Base-by-base conservation (phyloP, 768 basidiomycete species). In the Rhodocollybia butyracea region DNA sequence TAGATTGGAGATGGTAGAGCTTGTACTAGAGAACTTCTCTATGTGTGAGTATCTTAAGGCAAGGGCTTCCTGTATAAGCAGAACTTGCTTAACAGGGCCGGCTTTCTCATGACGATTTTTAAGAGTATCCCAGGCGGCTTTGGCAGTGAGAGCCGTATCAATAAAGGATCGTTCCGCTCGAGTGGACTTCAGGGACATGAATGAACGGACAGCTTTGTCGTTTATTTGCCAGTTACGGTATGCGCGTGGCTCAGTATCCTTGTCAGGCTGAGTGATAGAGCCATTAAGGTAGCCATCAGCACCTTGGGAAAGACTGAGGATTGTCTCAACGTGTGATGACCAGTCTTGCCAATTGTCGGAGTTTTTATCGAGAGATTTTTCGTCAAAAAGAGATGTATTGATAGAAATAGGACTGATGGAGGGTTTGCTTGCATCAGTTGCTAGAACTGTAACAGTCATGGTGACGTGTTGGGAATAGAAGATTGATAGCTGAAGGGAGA, bases 31-130 rank as follows among this genome's bases (percentile, higher is more conserved):
- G 24, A 64, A 51, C 0, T 32, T 36, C 13, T 54, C 57, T 12
- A 15, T 22, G 2, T 39, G 30, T 0, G 38, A 34, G 27, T 58
- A 63, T 11, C 48, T 40, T 5, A 62, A 46, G 3, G 24, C 19
- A 11, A 64, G 42, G 2, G 57, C 54, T 6, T 62, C 57, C 6
- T 66, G 52, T 1, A 67, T 55, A 12, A 66, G 57, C 0, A 55
- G 59, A 8, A 63, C 58, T 22, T 68, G 66, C 0, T 56, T 51
- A 12, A 64, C 55, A 0, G 59, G 57, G 1, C 59, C 65, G 5
- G 61, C 38, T 26, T 65, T 30, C n/a, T 55, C 46, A 31, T 68
- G 66, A 0, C 63, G 46, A 0, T 32, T 38, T 11, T 41, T 48
- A 1, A 69, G 53, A 0, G 46, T 42, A n/a, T 3, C 12, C 61